Evolutionary conservation across 805 yeast species (phyloP), one percentile per base, ranked within the genome.

Genomic region (Saturnispora kantuleensis): DNA sequence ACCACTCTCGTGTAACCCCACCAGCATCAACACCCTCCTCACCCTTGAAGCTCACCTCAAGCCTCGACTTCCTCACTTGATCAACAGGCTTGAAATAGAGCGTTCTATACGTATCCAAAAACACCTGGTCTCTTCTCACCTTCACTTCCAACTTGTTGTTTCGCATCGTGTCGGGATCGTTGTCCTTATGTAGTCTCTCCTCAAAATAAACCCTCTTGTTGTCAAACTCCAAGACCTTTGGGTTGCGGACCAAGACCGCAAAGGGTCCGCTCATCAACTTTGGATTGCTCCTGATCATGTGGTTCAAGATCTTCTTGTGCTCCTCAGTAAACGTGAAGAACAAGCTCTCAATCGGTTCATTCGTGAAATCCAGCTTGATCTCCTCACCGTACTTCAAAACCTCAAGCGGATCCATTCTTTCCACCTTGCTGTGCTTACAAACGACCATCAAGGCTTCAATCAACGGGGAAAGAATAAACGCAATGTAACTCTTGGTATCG

Each of bases 11-110:
- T 0, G 97, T 85, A 12, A 93, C 81, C 35, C 99, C 99, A 53
- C 99, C 99, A 3, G 96, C 98, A 69, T 93, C 99, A 40, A 93
- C 85, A 53, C 97, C 99, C 44, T 83, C 83, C 62, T 93, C 99
- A 1, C 95, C 96, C 50, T 79, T 79, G 67, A 93, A 93, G n/a
- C 74, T 73, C 35, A 93, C 77, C 41, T 83, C 89, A 52, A 93
- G 66, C 52, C 80, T 81, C 2, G 89, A 73, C 40, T 77, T 71
- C 52, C 79, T 76, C 56, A 88, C 77, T 45, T 83, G 90, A 9
- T 79, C 84, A 30, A 77, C 76, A 0, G 84, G 66, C 54, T 87
- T 85, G 69, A 81, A 86, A 58, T 86, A 85, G 35, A 89, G 63
- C 1, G 90, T 71, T 41, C 95, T 69, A 64, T 85, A 89, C 1